Evolutionary conservation across 352 stramenopile genomes (phyloP).

Genomic region (Pythium oligandrum): DNA sequence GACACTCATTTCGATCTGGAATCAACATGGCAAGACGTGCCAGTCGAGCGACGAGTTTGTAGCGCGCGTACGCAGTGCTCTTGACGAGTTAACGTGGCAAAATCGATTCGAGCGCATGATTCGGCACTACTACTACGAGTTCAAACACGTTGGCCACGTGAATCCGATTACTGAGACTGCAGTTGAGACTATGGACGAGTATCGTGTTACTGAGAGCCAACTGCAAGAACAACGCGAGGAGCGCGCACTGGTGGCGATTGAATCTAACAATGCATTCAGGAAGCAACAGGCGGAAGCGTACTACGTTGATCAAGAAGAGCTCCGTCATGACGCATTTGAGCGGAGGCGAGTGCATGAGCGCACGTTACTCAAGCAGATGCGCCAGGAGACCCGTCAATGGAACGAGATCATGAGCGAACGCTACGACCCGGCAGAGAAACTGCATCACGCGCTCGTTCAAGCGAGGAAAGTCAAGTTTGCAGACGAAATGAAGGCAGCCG

Average conservation of each 20-base stretch:
- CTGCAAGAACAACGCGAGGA: slow-evolving; percentile 23
- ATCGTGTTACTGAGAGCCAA: slow-evolving; percentile 11
- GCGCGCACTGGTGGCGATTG: slow-evolving; percentile 30
- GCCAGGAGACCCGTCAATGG: slow-evolving; percentile 18
- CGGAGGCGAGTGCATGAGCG: slow-evolving; percentile 12
- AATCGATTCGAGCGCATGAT: slow-evolving; percentile 45
- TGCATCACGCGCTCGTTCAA: background rate
- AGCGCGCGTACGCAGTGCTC: slow-evolving; percentile 21
- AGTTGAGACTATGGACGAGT: slow-evolving; percentile 3
- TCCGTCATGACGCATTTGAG: background rate
- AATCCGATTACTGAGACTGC: slow-evolving; percentile 29
- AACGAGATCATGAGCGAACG: slow-evolving; percentile 21
- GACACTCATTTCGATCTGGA: slow-evolving; percentile 43
- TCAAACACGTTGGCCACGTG: slow-evolving; percentile 54
- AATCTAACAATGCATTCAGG: slow-evolving; percentile 31
- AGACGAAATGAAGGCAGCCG: slow-evolving; percentile 13
- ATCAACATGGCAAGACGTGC: slow-evolving; percentile 9
- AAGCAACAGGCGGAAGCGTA: slow-evolving; percentile 27
- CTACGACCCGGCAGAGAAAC: slow-evolving; percentile 4
- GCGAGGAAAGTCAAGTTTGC: slow-evolving; percentile 11
- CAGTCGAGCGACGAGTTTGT: slow-evolving; percentile 41
- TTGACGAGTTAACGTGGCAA: slow-evolving; percentile 40
- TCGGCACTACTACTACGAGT: slow-evolving; percentile 69
- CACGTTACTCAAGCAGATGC: slow-evolving; percentile 11
- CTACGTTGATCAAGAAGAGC: background rate